phyloP scores from a whole-genome alignment of 163 green algal species.

The Scenedesmus sp. region DNA sequence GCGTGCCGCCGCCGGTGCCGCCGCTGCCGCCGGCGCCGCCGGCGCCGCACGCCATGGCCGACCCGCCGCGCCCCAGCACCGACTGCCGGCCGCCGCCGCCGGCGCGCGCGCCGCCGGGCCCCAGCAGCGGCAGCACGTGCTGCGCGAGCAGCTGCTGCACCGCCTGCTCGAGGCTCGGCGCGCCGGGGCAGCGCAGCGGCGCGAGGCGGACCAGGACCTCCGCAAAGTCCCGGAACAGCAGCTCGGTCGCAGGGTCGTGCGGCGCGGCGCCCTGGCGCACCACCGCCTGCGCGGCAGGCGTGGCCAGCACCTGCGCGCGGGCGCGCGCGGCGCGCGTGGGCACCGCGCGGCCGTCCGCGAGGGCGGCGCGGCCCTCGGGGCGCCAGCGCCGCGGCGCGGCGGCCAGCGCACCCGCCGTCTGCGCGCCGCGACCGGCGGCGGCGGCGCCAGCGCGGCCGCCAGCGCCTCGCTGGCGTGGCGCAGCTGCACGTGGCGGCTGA shows the following conservation, averaged over 20 bases:
- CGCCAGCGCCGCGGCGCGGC: no score
- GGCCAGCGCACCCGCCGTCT: no score
- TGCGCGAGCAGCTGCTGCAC: constrained; percentile 48
- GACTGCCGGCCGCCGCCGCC: no score
- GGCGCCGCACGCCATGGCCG: no score
- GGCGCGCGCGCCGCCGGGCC: no score
- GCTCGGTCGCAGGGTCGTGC: constrained; percentile 40
- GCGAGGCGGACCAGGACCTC: constrained; percentile 63
- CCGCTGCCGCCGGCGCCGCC: no score
- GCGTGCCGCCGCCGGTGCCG: no score
- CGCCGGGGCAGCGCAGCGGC: constrained; percentile 52
- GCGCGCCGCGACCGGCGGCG: constrained; percentile 11
- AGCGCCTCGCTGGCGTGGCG: constrained; percentile 3
- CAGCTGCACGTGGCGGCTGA: constrained; percentile 36
- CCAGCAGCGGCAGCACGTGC: constrained; percentile 44
- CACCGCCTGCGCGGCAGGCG: constrained; percentile 3
- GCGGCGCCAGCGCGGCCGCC: constrained; percentile 19
- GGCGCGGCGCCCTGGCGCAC: constrained; percentile 14
- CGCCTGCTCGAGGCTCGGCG: constrained; percentile 50
- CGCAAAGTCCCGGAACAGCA: constrained; percentile 62
- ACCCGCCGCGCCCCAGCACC: no score
- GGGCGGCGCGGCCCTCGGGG: no score
- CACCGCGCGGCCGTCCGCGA: no score
- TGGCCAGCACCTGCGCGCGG: not conserved
- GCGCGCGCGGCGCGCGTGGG: no score